Percentiles rank a stretch among this genome's conserved stretches.
Evolutionary conservation across 2,329 filamentous ascomycete genomes (phyloP).

Genomic region (Diaporthe longicolla): DNA sequence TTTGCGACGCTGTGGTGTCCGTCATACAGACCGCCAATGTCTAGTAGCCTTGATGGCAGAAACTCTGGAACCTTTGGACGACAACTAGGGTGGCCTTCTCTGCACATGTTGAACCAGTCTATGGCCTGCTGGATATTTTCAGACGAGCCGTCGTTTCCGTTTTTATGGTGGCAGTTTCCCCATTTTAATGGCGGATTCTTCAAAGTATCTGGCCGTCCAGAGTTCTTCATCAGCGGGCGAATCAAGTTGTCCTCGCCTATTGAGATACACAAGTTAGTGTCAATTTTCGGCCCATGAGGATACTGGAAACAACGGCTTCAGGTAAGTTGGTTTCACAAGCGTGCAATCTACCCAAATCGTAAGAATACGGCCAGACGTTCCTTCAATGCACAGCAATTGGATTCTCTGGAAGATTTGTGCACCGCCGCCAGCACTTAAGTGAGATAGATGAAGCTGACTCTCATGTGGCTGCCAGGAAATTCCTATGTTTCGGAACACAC

Average conservation of each 20-base stretch:
- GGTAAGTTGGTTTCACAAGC: neutral
- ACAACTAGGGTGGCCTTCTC: neutral
- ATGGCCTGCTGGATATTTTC: neutral
- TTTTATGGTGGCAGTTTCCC: neutral
- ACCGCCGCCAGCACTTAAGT: no score
- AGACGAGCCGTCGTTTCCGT: neutral
- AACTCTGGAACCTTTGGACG: neutral
- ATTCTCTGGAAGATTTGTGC: neutral
- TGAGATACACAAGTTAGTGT: neutral
- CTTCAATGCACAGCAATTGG: neutral
- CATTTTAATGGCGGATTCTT: neutral
- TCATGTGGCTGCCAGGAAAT: no score
- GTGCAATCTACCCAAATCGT: no score
- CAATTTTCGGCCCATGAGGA: neutral
- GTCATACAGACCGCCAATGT: neutral
- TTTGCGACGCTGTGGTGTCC: neutral
- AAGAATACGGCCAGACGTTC: neutral
- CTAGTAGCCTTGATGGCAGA: neutral
- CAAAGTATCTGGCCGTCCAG: no score
- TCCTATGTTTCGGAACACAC: no score
- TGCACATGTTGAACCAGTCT: neutral
- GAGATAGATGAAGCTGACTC: neutral
- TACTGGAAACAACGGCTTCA: no score
- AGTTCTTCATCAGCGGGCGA: no score
- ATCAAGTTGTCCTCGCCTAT: neutral